These are phyloP conservation scores for Colletotrichum musae DNA, from an alignment of 2,329 filamentous ascomycete genomes.

Conservation along the genomic window DNA sequence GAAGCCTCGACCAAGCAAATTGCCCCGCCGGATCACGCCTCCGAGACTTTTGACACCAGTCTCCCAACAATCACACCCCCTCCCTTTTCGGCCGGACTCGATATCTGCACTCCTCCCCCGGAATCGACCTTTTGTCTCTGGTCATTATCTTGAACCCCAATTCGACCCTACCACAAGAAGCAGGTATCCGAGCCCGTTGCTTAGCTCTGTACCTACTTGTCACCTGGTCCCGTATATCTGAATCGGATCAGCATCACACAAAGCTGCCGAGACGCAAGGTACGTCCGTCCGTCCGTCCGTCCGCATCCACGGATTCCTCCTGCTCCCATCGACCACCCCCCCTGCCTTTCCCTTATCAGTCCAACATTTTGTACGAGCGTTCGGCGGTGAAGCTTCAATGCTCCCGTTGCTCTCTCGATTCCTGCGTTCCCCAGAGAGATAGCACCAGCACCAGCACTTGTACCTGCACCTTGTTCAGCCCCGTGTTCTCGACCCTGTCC, in stretches of 20 bases:
- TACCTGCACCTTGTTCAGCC: constrained; percentile 19
- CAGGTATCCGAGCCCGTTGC: constrained; percentile 37
- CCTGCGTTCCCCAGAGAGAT: constrained; percentile 25
- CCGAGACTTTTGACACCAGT: constrained; percentile 38
- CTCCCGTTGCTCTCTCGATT: constrained; percentile 35
- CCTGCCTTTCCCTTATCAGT: constrained; percentile 41
- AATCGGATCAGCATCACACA: constrained; percentile 41
- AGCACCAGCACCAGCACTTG: neutral
- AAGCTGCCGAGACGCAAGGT: constrained; percentile 40
- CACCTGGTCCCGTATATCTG: constrained; percentile 40
- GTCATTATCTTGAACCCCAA: constrained; percentile 11
- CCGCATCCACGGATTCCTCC: constrained; percentile 27
- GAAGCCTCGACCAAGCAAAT: constrained; percentile 19
- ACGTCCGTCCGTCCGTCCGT: constrained; percentile 36
- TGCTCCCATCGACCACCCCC: constrained; percentile 21
- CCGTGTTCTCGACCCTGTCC: constrained; percentile 12
- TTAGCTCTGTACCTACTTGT: constrained; percentile 33
- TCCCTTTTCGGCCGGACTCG: constrained; percentile 2
- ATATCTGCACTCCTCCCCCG: constrained; percentile 38
- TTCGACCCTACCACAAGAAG: constrained; percentile 15
- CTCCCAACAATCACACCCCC: constrained; percentile 25
- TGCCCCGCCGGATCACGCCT: constrained; percentile 34
- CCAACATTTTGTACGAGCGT: constrained; percentile 36
- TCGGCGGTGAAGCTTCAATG: constrained; percentile 40
- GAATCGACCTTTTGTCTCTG: constrained; percentile 31